Evolutionary conservation across 2,329 filamentous ascomycete genomes (phyloP).

Genomic region (Diaporthe australafricana): DNA sequence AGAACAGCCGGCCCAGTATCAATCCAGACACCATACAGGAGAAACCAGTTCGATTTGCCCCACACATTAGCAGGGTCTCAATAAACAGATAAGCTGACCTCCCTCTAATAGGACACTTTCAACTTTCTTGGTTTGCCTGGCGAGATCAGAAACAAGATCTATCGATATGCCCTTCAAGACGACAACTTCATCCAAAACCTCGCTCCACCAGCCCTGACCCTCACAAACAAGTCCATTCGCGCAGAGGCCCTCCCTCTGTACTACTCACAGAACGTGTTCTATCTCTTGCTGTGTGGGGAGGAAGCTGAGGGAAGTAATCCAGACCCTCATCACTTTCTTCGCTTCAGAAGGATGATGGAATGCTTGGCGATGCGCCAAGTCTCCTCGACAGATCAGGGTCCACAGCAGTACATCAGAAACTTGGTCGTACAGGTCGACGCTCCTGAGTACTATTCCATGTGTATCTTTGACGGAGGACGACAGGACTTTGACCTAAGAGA

Average conservation of each 20-base stretch:
- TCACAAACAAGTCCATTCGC: background rate
- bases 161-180: background rate
- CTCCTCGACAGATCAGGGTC: background rate
- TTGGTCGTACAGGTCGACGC: background rate
- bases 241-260: background rate
- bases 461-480: no score
- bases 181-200: accelerated
- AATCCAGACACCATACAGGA: no score
- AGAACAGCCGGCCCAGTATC: no score
- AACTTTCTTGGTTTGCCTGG: background rate
- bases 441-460: no score
- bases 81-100: background rate
- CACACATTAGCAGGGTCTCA: no score
- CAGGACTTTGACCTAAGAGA: no score
- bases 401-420: background rate
- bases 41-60: no score
- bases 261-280: background rate
- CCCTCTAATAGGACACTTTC: background rate
- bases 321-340: background rate
- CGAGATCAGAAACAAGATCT: background rate
- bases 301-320: background rate
- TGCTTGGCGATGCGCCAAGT: no score
- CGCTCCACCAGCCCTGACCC: background rate
- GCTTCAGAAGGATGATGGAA: background rate
- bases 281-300: background rate